Conservation (phyloP, 2,329 filamentous ascomycete genomes). For the Diaporthe capsici region DNA sequence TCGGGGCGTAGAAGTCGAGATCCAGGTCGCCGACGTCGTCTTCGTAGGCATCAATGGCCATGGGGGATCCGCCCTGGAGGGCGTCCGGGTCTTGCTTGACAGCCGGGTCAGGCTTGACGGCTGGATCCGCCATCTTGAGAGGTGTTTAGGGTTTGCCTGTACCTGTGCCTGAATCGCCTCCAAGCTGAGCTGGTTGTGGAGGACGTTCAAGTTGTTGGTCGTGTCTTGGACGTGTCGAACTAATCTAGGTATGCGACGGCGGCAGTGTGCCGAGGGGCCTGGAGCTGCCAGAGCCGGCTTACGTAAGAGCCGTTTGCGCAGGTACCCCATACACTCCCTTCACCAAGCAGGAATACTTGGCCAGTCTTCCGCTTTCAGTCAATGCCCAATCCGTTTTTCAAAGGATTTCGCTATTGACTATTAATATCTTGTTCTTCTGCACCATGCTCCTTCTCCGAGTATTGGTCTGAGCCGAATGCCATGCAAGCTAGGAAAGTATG, state of each 20-base stretch:
- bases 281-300: neutral
- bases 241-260: neutral
- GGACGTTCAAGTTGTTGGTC: neutral
- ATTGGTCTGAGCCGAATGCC: neutral
- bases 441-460: neutral
- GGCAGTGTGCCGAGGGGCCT: neutral
- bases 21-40: constrained; percentile 74
- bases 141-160: neutral
- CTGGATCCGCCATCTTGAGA: constrained; percentile 41
- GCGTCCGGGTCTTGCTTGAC: constrained; percentile 63
- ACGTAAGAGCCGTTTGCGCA: neutral
- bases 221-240: neutral
- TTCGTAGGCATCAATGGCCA: constrained; percentile 71
- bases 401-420: neutral
- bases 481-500: neutral
- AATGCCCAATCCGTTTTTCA: neutral
- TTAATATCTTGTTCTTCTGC: neutral
- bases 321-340: no score
- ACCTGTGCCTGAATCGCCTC: neutral
- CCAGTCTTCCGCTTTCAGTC: constrained; percentile 10
- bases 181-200: neutral
- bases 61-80: constrained; percentile 53
- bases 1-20: constrained; percentile 67
- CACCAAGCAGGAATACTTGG: neutral
- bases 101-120: constrained; percentile 61